A percentile compares a stretch with the other conserved stretches of the same genome.
These are phyloP conservation scores for Populus pruinosa DNA, from an alignment of 345 rosid genomes.

Conservation along the genomic window DNA sequence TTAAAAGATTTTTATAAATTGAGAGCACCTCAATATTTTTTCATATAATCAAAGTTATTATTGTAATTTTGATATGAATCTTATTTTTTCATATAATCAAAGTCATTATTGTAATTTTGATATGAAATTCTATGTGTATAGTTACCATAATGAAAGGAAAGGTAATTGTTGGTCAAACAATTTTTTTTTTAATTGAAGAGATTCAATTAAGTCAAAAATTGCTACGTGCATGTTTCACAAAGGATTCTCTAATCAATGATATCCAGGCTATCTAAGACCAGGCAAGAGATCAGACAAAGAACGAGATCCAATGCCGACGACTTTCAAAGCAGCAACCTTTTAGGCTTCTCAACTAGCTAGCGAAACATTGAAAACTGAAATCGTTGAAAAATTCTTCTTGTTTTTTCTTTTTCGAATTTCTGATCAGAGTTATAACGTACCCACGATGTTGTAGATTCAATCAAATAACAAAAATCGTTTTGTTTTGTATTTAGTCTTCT, in stretches of 20 bases:
- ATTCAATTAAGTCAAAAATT: background rate
- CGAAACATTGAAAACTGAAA: background rate
- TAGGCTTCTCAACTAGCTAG: background rate
- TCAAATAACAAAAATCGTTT: background rate
- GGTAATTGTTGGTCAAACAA: background rate
- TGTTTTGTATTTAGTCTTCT: background rate
- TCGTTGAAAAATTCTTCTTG: background rate
- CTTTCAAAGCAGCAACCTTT: background rate
- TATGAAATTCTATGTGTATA: too few relatives aligned
- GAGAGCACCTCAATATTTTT: background rate
- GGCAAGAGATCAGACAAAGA: too few relatives aligned
- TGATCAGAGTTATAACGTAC: background rate
- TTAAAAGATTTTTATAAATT: fast-evolving
- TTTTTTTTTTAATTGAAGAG: background rate
- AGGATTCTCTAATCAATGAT: background rate
- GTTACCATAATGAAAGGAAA: background rate
- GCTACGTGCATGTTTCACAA: background rate
- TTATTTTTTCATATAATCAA: background rate
- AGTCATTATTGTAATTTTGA: background rate
- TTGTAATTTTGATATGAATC: background rate
- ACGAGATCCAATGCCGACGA: too few relatives aligned
- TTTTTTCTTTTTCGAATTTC: too few relatives aligned
- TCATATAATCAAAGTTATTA: background rate
- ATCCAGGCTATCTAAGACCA: background rate
- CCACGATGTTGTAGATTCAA: background rate